phyloP scores from a whole-genome alignment of 257 asterid species.

The Cruciata laevipes region DNA sequence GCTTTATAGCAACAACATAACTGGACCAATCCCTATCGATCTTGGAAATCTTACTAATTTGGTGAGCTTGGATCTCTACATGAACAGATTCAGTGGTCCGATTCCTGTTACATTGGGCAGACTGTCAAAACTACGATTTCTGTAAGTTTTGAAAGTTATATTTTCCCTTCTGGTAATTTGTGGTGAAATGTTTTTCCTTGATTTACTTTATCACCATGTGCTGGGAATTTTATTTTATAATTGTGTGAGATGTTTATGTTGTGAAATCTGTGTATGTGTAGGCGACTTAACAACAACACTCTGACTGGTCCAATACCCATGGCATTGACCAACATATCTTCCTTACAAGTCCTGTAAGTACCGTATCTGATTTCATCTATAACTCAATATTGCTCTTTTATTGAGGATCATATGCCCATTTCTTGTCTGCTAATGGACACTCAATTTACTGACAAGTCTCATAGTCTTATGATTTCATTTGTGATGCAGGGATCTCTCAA shows the following conservation, averaged over 20 bases:
- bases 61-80: constrained; percentile 98
- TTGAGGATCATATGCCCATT: background rate
- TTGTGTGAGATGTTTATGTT: constrained; percentile 16
- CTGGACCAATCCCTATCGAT: constrained; percentile 74
- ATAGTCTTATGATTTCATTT: constrained; percentile 5
- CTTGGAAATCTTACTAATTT: constrained; percentile 93
- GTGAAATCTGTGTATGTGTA: constrained; percentile 45
- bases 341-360: constrained; percentile 94
- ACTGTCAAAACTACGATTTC: constrained; percentile 81
- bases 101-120: constrained; percentile 86
- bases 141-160: no score
- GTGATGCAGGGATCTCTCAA: constrained; percentile 76
- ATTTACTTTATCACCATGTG: background rate
- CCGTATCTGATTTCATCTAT: constrained; percentile 11
- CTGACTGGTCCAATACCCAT: constrained; percentile 70
- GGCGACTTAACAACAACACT: constrained; percentile 94
- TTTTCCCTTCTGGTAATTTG: no score
- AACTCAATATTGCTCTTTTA: background rate
- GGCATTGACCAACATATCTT: constrained; percentile 70
- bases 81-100: constrained; percentile 81
- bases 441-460: constrained; percentile 3
- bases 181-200: background rate
- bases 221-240: constrained; percentile 2
- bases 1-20: constrained; percentile 87
- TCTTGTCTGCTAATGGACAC: background rate